Evolutionary conservation across 345 rosid species (phyloP), one percentile per base, ranked within the genome.

Genomic region (Laguncularia racemosa): DNA sequence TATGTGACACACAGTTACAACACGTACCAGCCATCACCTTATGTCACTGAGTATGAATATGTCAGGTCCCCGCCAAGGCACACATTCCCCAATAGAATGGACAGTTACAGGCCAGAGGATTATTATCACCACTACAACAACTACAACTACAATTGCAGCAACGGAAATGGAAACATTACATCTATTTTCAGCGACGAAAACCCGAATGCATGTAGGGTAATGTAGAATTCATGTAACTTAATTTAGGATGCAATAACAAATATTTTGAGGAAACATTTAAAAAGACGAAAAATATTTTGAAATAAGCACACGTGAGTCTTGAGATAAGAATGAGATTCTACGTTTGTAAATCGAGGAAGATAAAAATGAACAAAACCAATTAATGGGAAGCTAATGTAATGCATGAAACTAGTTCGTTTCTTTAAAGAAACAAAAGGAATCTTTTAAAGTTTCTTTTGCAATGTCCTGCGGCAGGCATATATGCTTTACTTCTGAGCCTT

Each of bases 181-280:
- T 81, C 89, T 12, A 77, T 86, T 18, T 86, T 86, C 58, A 86
- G 95, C 12, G 89, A 86, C 3, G 89, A 86, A 70, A 83, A 86
- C 64, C 95, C 87, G 14, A 77, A 86, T 61, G 85, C 89, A 14
- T 83, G 87, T 53, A 64, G 55, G 46, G 65, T 81, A 49, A 64
- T 74, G 76, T 83, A 81, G 62, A 67, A 52, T 57, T 52, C 18
- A 26, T 40, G 20, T 9, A 40, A 13, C 55, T 53, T 15, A 9
- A 40, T 18, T 17, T 19, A 50, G 52, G 45, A 49, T 52, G 20
- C n/a, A 45, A 59, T 58, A 45, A 14, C 8, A 2, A 53, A 61
- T 33, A 33, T 33, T 33, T 33, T 49, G 47, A 49, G 66, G 48
- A 57, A 78, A 58, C 50, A 72, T 54, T 57, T 53, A 23, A 45